phyloP scores from a whole-genome alignment of 129 eudicot species.

The Chrysanthemum lavandulifolium region DNA sequence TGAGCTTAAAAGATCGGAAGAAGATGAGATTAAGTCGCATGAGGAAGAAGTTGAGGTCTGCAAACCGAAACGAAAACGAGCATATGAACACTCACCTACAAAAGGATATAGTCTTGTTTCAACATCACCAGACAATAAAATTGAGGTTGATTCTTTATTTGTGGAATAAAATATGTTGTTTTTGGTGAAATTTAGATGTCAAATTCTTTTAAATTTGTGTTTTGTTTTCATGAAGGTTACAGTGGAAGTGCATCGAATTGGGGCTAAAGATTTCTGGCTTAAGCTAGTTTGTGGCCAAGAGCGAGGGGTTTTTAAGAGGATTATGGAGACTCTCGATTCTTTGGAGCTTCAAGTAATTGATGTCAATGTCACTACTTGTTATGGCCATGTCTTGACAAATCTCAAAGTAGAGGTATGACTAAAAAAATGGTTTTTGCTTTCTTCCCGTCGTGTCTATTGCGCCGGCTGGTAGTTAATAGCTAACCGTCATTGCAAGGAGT shows the following conservation, averaged over 20 bases:
- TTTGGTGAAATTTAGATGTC: neutral
- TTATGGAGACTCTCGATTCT: slow-evolving; percentile 57
- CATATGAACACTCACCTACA: slow-evolving; percentile 7
- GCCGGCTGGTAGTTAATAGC: neutral
- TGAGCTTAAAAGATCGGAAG: slow-evolving; percentile 51
- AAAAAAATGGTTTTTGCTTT: neutral
- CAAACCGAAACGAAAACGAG: slow-evolving; percentile 27
- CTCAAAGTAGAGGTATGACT: slow-evolving; percentile 54
- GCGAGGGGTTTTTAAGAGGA: slow-evolving; percentile 48
- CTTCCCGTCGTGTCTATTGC: neutral
- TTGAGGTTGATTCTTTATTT: slow-evolving; percentile 39
- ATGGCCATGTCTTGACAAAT: slow-evolving; percentile 55
- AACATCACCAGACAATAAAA: slow-evolving; percentile 20
- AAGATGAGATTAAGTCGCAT: slow-evolving; percentile 23
- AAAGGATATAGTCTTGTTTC: slow-evolving; percentile 22
- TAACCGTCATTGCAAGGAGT: neutral
- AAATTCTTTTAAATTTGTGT: neutral
- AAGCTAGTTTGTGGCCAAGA: slow-evolving; percentile 40
- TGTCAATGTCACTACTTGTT: slow-evolving; percentile 50
- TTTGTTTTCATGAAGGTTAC: slow-evolving; percentile 44
- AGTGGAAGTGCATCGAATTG: slow-evolving; percentile 59
- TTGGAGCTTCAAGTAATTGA: slow-evolving; percentile 59
- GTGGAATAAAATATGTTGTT: neutral
- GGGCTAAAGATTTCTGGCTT: slow-evolving; percentile 49
- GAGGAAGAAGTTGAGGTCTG: slow-evolving; percentile 32